Evolutionary conservation across 768 basidiomycete genomes (phyloP).

Genomic region (Trametes elegans): DNA sequence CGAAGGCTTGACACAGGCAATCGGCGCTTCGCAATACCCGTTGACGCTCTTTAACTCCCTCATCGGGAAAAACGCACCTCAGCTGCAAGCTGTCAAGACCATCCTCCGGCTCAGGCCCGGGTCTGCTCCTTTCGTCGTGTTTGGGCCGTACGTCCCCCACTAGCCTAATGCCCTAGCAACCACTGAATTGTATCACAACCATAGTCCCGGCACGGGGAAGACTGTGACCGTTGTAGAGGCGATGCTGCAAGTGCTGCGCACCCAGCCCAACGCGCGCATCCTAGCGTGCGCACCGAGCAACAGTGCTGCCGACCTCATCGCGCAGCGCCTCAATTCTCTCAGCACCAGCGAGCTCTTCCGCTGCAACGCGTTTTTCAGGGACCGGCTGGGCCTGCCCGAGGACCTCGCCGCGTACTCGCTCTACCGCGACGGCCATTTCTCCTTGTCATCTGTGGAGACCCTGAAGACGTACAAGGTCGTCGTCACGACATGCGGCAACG

Average conservation of each 20-base stretch:
- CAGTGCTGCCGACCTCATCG: constrained; percentile 62
- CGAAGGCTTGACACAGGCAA: neutral
- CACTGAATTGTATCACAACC: too few relatives aligned
- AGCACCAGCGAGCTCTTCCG: constrained; percentile 46
- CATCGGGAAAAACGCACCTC: constrained; percentile 43
- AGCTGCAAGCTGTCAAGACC: constrained; percentile 49
- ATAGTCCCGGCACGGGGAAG: constrained; percentile 56
- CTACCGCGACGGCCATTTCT: constrained; percentile 36
- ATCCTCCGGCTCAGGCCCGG: constrained; percentile 46
- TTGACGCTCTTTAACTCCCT: constrained; percentile 25
- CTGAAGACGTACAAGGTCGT: constrained; percentile 49
- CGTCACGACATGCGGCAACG: constrained; percentile 66
- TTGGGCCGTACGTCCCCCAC: constrained; percentile 54
- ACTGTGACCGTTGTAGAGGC: constrained; percentile 65
- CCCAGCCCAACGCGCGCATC: constrained; percentile 43
- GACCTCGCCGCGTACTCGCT: constrained; percentile 38
- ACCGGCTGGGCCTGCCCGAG: constrained; percentile 36
- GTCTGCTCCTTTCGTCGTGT: constrained; percentile 54
- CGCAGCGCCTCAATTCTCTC: constrained; percentile 39
- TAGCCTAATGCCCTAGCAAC: neutral
- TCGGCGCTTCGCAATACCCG: constrained; percentile 21
- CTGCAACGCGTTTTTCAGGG: constrained; percentile 56
- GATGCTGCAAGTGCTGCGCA: constrained; percentile 51
- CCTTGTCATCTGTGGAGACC: constrained; percentile 40
- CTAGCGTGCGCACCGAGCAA: constrained; percentile 70